phyloP scores from a whole-genome alignment of 2,329 filamentous ascomycete species.

The Trichoderma asperellum region DNA sequence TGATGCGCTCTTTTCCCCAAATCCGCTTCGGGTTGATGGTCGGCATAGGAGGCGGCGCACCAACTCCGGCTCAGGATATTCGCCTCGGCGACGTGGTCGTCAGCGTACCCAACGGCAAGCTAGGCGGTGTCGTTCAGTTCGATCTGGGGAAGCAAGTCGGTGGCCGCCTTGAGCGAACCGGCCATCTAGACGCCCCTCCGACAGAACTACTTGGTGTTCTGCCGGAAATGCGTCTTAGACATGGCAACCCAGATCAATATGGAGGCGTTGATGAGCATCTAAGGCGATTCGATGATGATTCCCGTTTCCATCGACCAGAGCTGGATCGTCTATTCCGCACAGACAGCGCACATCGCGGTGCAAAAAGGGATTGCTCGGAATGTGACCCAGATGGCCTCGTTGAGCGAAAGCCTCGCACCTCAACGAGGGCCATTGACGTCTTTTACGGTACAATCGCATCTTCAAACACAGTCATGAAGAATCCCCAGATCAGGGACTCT shows the following conservation, averaged over 20 bases:
- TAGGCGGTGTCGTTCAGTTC: not conserved
- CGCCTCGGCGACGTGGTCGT: constrained; percentile 14
- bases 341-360: too few relatives aligned
- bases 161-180: not conserved
- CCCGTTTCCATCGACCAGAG: not conserved
- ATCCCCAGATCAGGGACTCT: not conserved
- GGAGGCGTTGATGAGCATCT: not conserved
- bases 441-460: constrained; percentile 9
- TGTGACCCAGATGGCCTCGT: not conserved
- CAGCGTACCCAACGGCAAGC: not conserved
- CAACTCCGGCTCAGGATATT: not conserved
- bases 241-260: not conserved
- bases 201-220: not conserved
- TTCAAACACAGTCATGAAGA: not conserved
- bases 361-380: not conserved
- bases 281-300: not conserved
- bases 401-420: not conserved
- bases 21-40: not conserved
- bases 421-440: not conserved
- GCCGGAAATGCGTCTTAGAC: not conserved
- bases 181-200: not conserved
- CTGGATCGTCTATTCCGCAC: not conserved
- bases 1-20: not conserved
- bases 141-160: not conserved
- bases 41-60: not conserved